Conservation (phyloP, 2,329 filamentous ascomycete genomes). For the Tolypocladium paradoxum region DNA sequence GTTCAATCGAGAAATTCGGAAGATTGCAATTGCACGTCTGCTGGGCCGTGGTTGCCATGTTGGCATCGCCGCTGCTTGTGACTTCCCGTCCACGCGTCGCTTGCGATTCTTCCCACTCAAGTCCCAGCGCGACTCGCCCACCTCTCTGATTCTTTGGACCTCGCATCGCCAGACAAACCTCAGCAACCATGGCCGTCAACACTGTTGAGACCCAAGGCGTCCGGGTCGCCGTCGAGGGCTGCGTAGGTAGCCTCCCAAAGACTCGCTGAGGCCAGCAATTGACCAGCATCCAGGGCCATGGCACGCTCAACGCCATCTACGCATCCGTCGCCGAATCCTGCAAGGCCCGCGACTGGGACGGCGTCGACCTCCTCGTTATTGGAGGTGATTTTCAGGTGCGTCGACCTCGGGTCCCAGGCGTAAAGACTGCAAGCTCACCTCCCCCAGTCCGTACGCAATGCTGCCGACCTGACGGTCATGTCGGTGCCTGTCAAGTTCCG, state of each 20-base stretch:
- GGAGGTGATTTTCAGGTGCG: conserved; percentile 86
- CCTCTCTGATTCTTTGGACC: background rate
- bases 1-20: background rate
- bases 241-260: conserved; percentile 45
- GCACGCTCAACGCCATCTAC: conserved; percentile 86
- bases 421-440: background rate
- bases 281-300: conserved; percentile 61
- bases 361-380: conserved; percentile 84
- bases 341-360: conserved; percentile 62
- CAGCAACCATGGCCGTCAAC: conserved; percentile 1
- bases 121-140: background rate
- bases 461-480: conserved; percentile 77
- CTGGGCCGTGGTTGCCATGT: background rate
- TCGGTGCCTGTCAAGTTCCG: conserved; percentile 84
- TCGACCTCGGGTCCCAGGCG: background rate
- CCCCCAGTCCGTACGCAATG: conserved; percentile 69
- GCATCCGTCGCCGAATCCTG: conserved; percentile 61
- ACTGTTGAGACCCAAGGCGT: conserved; percentile 37
- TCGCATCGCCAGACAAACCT: background rate
- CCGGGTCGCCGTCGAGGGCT: conserved; percentile 77
- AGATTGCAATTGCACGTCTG: background rate
- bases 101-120: background rate
- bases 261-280: conserved; percentile 2
- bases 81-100: background rate
- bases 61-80: background rate